A percentile compares a stretch with the other conserved stretches of the same genome.
Evolutionary conservation across 2,329 filamentous ascomycete genomes (phyloP).

Genomic region (Coleophoma cylindrospora): DNA sequence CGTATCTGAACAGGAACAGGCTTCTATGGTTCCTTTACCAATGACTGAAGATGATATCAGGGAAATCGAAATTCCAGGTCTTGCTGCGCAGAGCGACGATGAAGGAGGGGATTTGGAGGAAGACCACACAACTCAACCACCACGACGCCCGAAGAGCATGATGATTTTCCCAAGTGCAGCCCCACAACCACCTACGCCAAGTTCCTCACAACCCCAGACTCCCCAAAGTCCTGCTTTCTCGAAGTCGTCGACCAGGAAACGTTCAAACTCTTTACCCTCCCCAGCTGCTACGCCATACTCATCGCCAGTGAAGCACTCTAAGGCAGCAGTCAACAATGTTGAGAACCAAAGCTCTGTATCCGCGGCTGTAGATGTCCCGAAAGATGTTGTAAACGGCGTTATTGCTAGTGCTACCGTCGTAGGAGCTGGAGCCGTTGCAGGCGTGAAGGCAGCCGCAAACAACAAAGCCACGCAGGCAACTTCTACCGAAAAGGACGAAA

Average conservation of each 20-base stretch:
- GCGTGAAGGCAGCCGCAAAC: slow-evolving; percentile 12
- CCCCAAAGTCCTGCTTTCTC: slow-evolving; percentile 10
- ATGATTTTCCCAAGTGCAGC: slow-evolving; percentile 31
- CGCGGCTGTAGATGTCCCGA: background rate
- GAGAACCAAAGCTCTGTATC: too few species aligned
- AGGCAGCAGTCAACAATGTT: slow-evolving; percentile 2
- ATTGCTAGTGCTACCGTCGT: slow-evolving; percentile 11
- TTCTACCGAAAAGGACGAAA: slow-evolving; percentile 11
- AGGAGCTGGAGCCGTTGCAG: slow-evolving; percentile 14
- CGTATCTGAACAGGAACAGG: slow-evolving; percentile 24
- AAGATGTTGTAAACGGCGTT: slow-evolving; percentile 8
- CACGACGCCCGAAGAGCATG: slow-evolving; percentile 34
- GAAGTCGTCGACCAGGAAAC: slow-evolving; percentile 15
- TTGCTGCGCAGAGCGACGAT: slow-evolving; percentile 58
- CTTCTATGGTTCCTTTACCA: slow-evolving; percentile 65
- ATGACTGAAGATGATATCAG: slow-evolving; percentile 62
- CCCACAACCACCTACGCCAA: slow-evolving; percentile 17
- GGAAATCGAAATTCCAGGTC: slow-evolving; percentile 75
- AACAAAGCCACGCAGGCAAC: slow-evolving; percentile 15
- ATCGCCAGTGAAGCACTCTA: slow-evolving; percentile 12
- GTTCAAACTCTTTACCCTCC: slow-evolving; percentile 23
- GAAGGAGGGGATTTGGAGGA: slow-evolving; percentile 43
- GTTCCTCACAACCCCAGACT: slow-evolving; percentile 16
- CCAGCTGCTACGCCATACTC: slow-evolving; percentile 13
- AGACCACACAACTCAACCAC: slow-evolving; percentile 27